Percentiles rank a stretch among this genome's conserved stretches.
Conservation (phyloP, 441 rosid species). For the Corymbia citriodora region DNA sequence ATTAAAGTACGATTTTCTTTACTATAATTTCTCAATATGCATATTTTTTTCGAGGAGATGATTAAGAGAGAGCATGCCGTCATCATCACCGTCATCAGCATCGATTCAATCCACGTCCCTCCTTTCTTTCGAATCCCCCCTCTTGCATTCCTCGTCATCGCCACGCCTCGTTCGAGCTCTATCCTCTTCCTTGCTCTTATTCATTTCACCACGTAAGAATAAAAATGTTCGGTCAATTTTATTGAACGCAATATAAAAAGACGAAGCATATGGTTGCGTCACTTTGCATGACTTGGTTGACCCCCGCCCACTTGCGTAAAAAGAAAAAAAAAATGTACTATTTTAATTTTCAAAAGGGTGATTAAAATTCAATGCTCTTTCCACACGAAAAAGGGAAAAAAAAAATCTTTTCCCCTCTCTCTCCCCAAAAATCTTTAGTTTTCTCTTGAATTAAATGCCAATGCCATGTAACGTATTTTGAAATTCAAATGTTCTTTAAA, state of each 20-base stretch:
- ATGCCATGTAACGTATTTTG: no score
- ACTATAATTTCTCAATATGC: neutral
- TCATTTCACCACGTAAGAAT: neutral
- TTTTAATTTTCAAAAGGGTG: neutral
- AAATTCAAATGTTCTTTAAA: neutral
- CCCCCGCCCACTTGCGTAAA: neutral
- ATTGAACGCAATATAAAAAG: neutral
- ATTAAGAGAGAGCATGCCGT: neutral
- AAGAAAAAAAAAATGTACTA: neutral
- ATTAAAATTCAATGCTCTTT: neutral
- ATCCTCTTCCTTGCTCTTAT: neutral
- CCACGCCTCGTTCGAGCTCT: neutral
- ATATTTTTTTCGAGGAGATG: neutral
- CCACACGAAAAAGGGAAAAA: no score
- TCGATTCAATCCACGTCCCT: neutral
- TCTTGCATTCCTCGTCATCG: neutral
- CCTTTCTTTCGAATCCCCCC: neutral
- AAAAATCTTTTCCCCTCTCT: no score
- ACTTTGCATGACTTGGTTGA: neutral
- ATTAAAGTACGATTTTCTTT: neutral
- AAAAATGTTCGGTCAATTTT: neutral
- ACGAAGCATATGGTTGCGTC: neutral
- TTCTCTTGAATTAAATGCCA: no score
- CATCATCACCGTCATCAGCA: neutral
- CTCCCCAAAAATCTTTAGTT: no score